Percentiles rank a stretch among this genome's conserved stretches.
Evolutionary conservation across 176 grass and related monocot species (phyloP).

Genomic region (Secale cereale): DNA sequence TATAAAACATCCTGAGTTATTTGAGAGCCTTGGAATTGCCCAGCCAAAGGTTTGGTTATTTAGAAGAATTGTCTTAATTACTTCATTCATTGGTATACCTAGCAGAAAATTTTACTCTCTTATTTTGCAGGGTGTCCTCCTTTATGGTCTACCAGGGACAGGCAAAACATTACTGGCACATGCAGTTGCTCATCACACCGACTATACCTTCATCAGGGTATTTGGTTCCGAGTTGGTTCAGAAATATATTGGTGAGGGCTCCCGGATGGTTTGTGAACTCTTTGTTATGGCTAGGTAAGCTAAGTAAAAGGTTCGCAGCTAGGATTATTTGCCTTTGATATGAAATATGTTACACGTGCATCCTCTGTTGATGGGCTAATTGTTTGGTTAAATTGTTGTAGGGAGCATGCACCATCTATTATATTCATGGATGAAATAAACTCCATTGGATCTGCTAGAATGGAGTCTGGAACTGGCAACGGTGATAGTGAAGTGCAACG

Average conservation of each 20-base stretch:
- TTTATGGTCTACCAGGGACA: constrained; percentile 95
- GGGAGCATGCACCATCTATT: constrained; percentile 96
- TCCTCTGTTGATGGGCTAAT: constrained; percentile 1
- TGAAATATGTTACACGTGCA: background rate
- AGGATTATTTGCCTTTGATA: background rate
- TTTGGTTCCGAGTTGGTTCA: constrained; percentile 99
- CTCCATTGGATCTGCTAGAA: constrained; percentile 94
- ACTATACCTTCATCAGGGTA: constrained; percentile 98
- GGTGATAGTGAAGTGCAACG: constrained; percentile 98
- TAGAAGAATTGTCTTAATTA: background rate
- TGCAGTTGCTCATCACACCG: constrained; percentile 97
- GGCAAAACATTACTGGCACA: constrained; percentile 93
- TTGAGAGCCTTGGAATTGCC: constrained; percentile 97
- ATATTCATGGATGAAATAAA: constrained; percentile 99
- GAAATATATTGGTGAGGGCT: constrained; percentile 99
- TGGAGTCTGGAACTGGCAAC: constrained; percentile 94
- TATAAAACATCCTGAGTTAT: constrained; percentile 97
- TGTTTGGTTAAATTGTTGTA: constrained; percentile 33
- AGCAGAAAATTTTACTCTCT: background rate
- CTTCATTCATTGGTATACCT: background rate
- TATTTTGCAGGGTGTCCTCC: constrained; percentile 83
- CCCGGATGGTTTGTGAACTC: constrained; percentile 95
- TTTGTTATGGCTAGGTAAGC: constrained; percentile 98
- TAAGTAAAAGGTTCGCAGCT: background rate
- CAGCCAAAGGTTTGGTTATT: constrained; percentile 79